A percentile compares a stretch with the other conserved stretches of the same genome.
phyloP scores from a whole-genome alignment of 108 stramenopile genomes.

The Stephanodiscus triporus region DNA sequence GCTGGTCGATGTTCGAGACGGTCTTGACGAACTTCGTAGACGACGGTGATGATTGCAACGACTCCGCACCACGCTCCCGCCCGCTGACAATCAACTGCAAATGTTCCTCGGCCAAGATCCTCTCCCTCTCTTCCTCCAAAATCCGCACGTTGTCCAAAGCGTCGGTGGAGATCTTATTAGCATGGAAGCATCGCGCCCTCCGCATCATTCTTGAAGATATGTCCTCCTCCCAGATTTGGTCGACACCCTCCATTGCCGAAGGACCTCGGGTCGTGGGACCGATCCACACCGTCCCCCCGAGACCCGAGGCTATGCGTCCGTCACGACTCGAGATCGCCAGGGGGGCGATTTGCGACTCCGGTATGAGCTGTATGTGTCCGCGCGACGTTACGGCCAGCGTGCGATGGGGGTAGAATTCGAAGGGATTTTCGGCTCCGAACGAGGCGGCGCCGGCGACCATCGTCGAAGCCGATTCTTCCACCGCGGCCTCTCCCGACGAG shows the following conservation, averaged over 20 bases:
- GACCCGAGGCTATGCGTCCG: constrained; percentile 62
- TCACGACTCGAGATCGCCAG: constrained; percentile 76
- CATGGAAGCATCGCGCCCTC: constrained; percentile 58
- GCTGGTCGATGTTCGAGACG: constrained; percentile 37
- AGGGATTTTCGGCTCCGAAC: constrained; percentile 9
- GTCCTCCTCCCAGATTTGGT: constrained; percentile 45
- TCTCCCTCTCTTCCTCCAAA: constrained; percentile 52
- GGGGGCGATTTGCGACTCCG: constrained; percentile 57
- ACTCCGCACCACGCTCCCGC: background rate
- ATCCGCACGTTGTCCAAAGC: constrained; percentile 62
- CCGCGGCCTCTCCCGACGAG: background rate
- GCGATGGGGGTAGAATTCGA: constrained; percentile 45
- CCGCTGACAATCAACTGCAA: background rate
- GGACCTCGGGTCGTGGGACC: constrained; percentile 48
- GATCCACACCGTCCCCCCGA: constrained; percentile 59
- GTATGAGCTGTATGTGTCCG: constrained; percentile 49
- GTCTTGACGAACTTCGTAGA: constrained; percentile 14
- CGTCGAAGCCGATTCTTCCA: background rate
- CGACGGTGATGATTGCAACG: background rate
- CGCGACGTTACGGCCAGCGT: constrained; percentile 59
- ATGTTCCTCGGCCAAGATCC: constrained; percentile 26
- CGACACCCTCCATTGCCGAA: constrained; percentile 47
- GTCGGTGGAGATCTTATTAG: constrained; percentile 64
- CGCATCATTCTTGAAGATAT: constrained; percentile 81
- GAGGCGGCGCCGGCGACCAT: too few species aligned